Percentiles rank a stretch among this genome's conserved stretches.
Evolutionary conservation across 2,329 filamentous ascomycete species (phyloP).

Genomic region (Aspergillus fijiensis): DNA sequence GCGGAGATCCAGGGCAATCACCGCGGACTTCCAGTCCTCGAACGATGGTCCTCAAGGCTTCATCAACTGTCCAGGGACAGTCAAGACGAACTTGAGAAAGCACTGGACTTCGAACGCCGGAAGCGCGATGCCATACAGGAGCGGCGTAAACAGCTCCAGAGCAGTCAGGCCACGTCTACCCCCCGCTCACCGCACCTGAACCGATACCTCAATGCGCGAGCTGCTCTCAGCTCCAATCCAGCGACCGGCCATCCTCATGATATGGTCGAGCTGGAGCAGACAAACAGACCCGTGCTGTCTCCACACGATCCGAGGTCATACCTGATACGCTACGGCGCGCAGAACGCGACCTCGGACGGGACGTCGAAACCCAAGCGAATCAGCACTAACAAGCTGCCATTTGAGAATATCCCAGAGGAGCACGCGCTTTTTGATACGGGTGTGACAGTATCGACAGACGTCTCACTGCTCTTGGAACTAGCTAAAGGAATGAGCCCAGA

Average conservation of each 20-base stretch:
- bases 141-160: constrained; percentile 23
- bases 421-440: constrained; percentile 24
- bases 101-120: constrained; percentile 41
- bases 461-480: constrained; percentile 6
- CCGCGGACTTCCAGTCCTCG: constrained; percentile 23
- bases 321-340: constrained; percentile 26
- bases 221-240: constrained; percentile 18
- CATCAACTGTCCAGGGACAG: constrained; percentile 17
- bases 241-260: not conserved
- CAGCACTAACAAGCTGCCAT: constrained; percentile 27
- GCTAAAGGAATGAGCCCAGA: constrained; percentile 8
- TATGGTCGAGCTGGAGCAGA: not conserved
- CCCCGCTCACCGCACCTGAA: constrained; percentile 30
- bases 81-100: constrained; percentile 26
- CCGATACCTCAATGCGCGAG: constrained; percentile 33
- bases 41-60: constrained; percentile 25
- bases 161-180: not conserved
- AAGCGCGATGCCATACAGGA: constrained; percentile 36
- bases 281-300: constrained; percentile 10
- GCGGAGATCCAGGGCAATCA: constrained; percentile 6
- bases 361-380: constrained; percentile 11
- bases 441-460: constrained; percentile 10
- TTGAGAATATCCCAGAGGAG: constrained; percentile 30
- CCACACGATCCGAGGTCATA: constrained; percentile 33
- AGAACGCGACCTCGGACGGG: not conserved